A percentile compares a stretch with the other conserved stretches of the same genome.
These are phyloP conservation scores for Suhomyces faveliae DNA, from an alignment of 805 yeast genomes.

Conservation along the genomic window DNA sequence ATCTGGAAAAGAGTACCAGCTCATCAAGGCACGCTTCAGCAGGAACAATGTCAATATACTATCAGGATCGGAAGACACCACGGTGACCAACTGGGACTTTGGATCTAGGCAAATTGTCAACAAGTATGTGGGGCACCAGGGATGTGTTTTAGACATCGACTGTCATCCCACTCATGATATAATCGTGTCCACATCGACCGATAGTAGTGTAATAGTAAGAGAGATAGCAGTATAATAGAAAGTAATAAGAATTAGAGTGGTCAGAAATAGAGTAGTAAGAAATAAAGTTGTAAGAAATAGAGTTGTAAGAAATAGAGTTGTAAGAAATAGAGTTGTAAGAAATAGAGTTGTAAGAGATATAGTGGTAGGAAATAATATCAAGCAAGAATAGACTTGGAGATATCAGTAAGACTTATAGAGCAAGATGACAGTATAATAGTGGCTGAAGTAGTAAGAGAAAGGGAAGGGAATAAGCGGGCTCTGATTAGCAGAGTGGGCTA, in stretches of 20 bases:
- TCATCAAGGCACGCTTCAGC: conserved; percentile 52
- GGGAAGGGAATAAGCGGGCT: no score
- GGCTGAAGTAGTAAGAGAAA: no score
- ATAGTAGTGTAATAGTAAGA: conserved; percentile 54
- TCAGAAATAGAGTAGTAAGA: conserved; percentile 4
- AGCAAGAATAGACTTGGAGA: no score
- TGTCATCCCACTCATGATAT: conserved; percentile 44
- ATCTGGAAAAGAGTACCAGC: conserved; percentile 49
- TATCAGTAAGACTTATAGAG: no score
- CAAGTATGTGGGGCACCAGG: conserved; percentile 59
- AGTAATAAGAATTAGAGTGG: no score
- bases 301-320: no score
- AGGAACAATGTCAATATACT: conserved; percentile 36
- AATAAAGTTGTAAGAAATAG: no score
- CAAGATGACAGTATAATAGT: no score
- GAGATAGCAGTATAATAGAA: conserved; percentile 15
- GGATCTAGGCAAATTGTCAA: conserved; percentile 45
- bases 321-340: no score
- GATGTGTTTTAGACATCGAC: conserved; percentile 61
- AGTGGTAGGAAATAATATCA: no score
- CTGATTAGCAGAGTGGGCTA: no score
- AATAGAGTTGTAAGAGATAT: no score
- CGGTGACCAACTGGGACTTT: conserved; percentile 60
- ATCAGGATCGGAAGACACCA: conserved; percentile 65
- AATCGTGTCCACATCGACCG: conserved; percentile 51